Conservation (phyloP, 106 monocot species). For the Dendrobium catenatum region DNA sequence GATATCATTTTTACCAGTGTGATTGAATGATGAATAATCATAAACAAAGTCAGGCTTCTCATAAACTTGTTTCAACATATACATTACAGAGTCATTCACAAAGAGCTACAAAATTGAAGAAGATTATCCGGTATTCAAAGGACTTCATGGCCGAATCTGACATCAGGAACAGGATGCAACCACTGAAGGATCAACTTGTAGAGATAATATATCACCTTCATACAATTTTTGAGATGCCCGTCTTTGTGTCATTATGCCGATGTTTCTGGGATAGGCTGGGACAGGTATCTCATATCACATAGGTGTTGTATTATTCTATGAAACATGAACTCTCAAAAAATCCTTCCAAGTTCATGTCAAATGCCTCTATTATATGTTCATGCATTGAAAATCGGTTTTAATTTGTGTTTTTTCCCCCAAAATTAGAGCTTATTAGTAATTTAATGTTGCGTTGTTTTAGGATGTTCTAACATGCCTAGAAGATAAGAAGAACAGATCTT, state of each 20-base stretch:
- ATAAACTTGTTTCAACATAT: neutral
- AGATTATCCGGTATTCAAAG: conserved; percentile 85
- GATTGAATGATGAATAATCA: too few species aligned
- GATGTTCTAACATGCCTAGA: conserved; percentile 89
- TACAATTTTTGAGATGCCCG: conserved; percentile 52
- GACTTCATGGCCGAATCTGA: conserved; percentile 69
- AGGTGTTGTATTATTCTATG: too few species aligned
- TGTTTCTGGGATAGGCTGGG: conserved; percentile 95
- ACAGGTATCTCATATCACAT: conserved; percentile 36
- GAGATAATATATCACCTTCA: conserved; percentile 69
- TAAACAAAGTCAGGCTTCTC: neutral
- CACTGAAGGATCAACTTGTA: conserved; percentile 67
- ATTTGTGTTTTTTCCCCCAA: too few species aligned
- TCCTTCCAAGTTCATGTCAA: too few species aligned
- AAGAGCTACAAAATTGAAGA: conserved; percentile 76
- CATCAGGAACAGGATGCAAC: conserved; percentile 76
- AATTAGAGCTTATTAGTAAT: neutral
- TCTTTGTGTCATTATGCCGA: conserved; percentile 75
- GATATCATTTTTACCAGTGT: too few species aligned
- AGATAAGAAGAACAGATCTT: conserved; percentile 80
- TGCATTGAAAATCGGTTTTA: too few species aligned
- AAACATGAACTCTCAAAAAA: too few species aligned
- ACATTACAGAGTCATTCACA: conserved; percentile 52
- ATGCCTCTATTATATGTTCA: too few species aligned
- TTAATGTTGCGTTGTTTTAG: conserved; percentile 19